Evolutionary conservation across 306 rosid genomes (phyloP), one percentile per base, ranked within the genome.

Genomic region (Prunus dulcis): DNA sequence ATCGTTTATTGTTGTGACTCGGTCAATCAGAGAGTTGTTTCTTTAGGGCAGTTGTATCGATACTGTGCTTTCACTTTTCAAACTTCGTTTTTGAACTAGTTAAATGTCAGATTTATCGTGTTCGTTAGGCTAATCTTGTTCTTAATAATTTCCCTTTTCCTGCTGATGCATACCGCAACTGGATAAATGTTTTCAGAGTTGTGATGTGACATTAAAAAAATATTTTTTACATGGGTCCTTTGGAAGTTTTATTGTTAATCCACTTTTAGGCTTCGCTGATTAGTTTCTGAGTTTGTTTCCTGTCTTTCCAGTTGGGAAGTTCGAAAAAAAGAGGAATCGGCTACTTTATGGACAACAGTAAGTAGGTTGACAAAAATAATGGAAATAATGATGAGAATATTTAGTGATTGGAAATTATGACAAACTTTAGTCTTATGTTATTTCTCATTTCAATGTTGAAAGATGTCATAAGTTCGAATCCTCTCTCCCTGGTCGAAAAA

Each of bases 31-130:
- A 64, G 45, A 46, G 27, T 72, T 49, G 70, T 72, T 66, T 69
- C 30, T n/a, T 50, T 63, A 53, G 67, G 78, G 76, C 78, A 57
- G 66, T 45, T 56, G 81, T 49, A 60, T 58, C 18, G 63, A 28
- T 64, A 56, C 67, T 41, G 7, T 34, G 72, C 28, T 14, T 78
- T 34, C 43, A 13, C 12, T 65, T 38, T 23, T 34, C 12, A 55
- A 18, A 32, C 12, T 73, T 73, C 6, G 30, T 12, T 46, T 55
- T 81, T 43, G 78, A 76, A 81, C 77, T 57, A 50, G 78, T 66
- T 61, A 3, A 23, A 28, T 57, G 52, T 63, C 20, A 70, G 63
- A 32, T 12, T 63, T 63, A 0, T 23, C 9, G 45, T 56, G 53
- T 52, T 38, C 43, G 6, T 69, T 71, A 71, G 49, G 67, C 76